A percentile compares a stretch with the other conserved stretches of the same genome.
These are phyloP conservation scores for Paxillus involutus DNA, from an alignment of 768 basidiomycete genomes.

Conservation along the genomic window DNA sequence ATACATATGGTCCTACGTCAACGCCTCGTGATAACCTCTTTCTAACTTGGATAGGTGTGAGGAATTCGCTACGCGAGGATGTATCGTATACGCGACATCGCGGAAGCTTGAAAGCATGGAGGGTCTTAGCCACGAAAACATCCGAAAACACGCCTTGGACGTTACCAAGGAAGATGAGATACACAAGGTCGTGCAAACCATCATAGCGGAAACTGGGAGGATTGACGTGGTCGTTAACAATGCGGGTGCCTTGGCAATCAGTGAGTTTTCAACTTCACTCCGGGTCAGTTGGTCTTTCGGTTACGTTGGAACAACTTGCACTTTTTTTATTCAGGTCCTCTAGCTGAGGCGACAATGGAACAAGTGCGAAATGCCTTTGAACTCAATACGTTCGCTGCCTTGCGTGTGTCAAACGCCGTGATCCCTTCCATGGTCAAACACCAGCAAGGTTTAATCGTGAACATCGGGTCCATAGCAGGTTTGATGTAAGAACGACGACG, in stretches of 20 bases:
- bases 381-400: conserved; percentile 61
- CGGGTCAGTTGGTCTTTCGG: background rate
- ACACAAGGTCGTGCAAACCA: conserved; percentile 44
- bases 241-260: conserved; percentile 53
- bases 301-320: conserved; percentile 10
- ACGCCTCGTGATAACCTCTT: background rate
- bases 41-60: conserved; percentile 48
- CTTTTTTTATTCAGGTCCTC: conserved; percentile 31
- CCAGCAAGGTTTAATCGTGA: conserved; percentile 64
- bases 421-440: conserved; percentile 72
- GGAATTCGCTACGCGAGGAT: conserved; percentile 63
- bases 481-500: conserved; percentile 44
- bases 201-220: conserved; percentile 54
- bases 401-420: conserved; percentile 60
- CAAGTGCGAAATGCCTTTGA: conserved; percentile 56
- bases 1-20: background rate
- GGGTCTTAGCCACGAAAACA: conserved; percentile 44
- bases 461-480: conserved; percentile 70
- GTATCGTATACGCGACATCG: conserved; percentile 76
- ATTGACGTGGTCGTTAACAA: conserved; percentile 82
- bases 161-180: conserved; percentile 63
- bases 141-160: conserved; percentile 56
- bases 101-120: conserved; percentile 61
- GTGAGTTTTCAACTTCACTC: conserved; percentile 28
- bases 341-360: conserved; percentile 57